These are phyloP conservation scores for Lentithecium fluviatile DNA, from an alignment of 495 filamentous ascomycete species.

Conservation along the genomic window DNA sequence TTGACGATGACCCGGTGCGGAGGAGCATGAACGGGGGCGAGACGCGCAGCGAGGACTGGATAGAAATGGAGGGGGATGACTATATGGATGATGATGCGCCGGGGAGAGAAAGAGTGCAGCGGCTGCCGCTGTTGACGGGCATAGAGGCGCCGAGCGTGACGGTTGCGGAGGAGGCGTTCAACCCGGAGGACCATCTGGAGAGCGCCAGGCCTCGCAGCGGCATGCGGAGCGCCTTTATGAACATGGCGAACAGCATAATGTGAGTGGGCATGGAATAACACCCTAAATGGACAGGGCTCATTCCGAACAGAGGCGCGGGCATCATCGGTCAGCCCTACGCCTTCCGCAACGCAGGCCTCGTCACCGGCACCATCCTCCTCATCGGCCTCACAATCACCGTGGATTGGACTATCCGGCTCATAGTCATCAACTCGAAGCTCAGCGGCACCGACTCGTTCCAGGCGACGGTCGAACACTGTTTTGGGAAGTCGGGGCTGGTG, in stretches of 20 bases:
- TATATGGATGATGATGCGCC: slow-evolving; percentile 41
- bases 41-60: slow-evolving; percentile 45
- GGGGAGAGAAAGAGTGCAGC: slow-evolving; percentile 45
- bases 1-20: slow-evolving; percentile 62
- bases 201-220: slow-evolving; percentile 63
- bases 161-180: slow-evolving; percentile 63
- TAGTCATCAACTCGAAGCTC: slow-evolving; percentile 93
- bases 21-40: slow-evolving; percentile 42
- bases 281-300: neutral
- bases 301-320: slow-evolving; percentile 63
- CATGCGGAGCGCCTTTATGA: slow-evolving; percentile 81
- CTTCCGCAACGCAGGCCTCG: slow-evolving; percentile 81
- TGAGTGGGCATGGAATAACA: slow-evolving; percentile 28
- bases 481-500: slow-evolving; percentile 80
- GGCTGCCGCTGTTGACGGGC: slow-evolving; percentile 74
- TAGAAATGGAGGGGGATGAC: slow-evolving; percentile 60
- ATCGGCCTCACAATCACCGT: slow-evolving; percentile 76
- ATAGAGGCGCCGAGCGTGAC: slow-evolving; percentile 88
- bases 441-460: slow-evolving; percentile 91
- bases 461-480: slow-evolving; percentile 90
- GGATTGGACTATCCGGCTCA: slow-evolving; percentile 96
- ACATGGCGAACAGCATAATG: slow-evolving; percentile 99
- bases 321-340: slow-evolving; percentile 98
- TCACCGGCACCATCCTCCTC: slow-evolving; percentile 75
- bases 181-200: slow-evolving; percentile 60